Conservation (phyloP, 805 yeast species). For the Kuraishia hungarica region DNA sequence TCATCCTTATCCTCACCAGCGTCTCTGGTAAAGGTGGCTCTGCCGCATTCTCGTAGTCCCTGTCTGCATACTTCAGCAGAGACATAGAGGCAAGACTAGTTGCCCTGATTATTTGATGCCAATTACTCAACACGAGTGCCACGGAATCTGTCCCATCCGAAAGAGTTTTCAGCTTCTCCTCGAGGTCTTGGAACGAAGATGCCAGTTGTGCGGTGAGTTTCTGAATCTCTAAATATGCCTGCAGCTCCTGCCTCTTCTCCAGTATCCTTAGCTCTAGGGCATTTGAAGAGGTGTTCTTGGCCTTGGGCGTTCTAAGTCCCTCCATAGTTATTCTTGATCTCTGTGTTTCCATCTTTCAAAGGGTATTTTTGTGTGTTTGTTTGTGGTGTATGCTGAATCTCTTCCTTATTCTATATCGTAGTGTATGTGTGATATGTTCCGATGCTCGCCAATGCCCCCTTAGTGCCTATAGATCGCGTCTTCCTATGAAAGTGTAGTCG, state of each 20-base stretch:
- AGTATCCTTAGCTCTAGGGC: constrained; percentile 21
- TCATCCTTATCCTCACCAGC: constrained; percentile 48
- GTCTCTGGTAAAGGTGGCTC: constrained; percentile 55
- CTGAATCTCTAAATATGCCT: constrained; percentile 37
- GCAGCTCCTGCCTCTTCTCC: constrained; percentile 45
- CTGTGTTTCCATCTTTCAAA: neutral
- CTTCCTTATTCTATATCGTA: neutral
- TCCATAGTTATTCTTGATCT: constrained; percentile 1
- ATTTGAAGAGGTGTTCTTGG: neutral
- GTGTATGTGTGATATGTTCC: neutral
- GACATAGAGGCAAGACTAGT: constrained; percentile 53
- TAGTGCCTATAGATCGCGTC: neutral
- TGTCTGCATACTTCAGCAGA: constrained; percentile 32
- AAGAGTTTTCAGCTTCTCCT: constrained; percentile 37
- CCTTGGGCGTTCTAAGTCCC: neutral
- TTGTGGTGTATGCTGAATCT: too few species aligned
- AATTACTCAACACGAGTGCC: constrained; percentile 48
- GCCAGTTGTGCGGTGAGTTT: constrained; percentile 36
- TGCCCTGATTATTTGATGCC: constrained; percentile 56
- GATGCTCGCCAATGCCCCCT: neutral
- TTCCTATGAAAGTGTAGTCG: neutral
- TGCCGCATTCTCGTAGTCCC: constrained; percentile 28
- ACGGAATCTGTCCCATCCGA: constrained; percentile 54
- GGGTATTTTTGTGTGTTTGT: neutral
- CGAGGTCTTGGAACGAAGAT: constrained; percentile 36